phyloP scores from a whole-genome alignment of 2,329 filamentous ascomycete species.

The Aspergillus pseudoterreus region DNA sequence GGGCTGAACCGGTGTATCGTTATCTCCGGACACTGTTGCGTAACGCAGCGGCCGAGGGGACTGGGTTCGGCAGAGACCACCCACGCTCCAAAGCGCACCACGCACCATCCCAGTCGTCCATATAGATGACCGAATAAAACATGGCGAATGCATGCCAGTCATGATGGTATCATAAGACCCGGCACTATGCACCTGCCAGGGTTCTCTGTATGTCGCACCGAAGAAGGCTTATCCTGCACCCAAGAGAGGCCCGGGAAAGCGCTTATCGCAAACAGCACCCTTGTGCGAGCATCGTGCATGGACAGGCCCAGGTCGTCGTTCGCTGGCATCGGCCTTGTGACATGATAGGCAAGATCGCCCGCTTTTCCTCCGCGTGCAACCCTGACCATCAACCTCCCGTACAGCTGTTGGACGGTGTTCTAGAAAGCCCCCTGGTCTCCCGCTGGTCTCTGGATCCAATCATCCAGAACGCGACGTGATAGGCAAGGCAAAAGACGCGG shows the following conservation, averaged over 20 bases:
- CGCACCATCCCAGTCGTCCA: background rate
- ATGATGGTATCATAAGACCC: conserved; percentile 7
- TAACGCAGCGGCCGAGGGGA: conserved; percentile 1
- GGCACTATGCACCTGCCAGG: conserved; percentile 6
- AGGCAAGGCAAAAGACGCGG: conserved; percentile 1
- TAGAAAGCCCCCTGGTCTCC: conserved; percentile 8
- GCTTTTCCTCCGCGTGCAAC: conserved; percentile 7
- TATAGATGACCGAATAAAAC: background rate
- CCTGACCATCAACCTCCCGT: conserved; percentile 2
- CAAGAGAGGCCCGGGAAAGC: background rate
- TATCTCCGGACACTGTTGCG: conserved; percentile 5
- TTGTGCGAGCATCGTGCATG: background rate
- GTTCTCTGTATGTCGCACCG: conserved; percentile 2
- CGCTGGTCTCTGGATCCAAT: conserved; percentile 4
- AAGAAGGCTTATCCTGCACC: conserved; percentile 1
- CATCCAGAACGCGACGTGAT: background rate
- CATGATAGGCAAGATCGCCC: conserved; percentile 1
- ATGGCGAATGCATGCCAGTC: background rate
- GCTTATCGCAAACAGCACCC: conserved; percentile 6
- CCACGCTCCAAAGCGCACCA: no score
- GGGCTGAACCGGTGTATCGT: conserved; percentile 4
- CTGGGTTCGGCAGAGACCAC: no score
- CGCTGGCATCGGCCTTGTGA: conserved; percentile 1
- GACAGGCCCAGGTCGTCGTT: background rate
- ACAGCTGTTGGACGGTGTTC: conserved; percentile 3